These are phyloP conservation scores for Avicennia marina DNA, from an alignment of 257 asterid species.

Conservation along the genomic window DNA sequence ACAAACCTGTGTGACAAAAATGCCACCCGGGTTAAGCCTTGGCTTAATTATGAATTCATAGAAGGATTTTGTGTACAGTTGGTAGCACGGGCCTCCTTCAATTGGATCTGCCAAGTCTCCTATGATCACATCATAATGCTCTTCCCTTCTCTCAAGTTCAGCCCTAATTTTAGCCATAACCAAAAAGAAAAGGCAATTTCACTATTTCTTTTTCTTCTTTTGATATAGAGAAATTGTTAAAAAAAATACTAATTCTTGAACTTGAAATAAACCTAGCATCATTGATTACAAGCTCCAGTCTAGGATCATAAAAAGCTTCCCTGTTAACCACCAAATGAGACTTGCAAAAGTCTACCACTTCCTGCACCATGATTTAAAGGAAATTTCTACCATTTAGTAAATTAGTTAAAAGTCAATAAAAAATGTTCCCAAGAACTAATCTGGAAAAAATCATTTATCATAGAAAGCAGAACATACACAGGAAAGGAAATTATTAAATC, in stretches of 20 bases:
- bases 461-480: neutral
- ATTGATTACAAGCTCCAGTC: conserved; percentile 72
- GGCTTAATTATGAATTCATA: conserved; percentile 70
- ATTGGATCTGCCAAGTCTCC: conserved; percentile 97
- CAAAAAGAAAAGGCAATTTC: too few species aligned
- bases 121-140: conserved; percentile 71
- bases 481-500: too few species aligned
- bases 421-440: neutral
- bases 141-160: conserved; percentile 77
- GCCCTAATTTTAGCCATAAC: conserved; percentile 39
- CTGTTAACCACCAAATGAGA: conserved; percentile 67
- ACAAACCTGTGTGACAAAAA: conserved; percentile 86
- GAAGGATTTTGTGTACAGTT: conserved; percentile 91
- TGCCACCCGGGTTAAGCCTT: conserved; percentile 57
- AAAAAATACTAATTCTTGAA: neutral
- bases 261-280: conserved; percentile 64
- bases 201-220: neutral
- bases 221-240: neutral
- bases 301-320: conserved; percentile 72
- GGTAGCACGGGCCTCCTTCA: conserved; percentile 95
- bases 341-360: conserved; percentile 88
- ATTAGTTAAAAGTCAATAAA: neutral
- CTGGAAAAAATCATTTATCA: neutral
- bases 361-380: conserved; percentile 38
- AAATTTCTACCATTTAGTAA: neutral